Conservation (phyloP, 345 rosid genomes). For the Eucalyptus pumila region DNA sequence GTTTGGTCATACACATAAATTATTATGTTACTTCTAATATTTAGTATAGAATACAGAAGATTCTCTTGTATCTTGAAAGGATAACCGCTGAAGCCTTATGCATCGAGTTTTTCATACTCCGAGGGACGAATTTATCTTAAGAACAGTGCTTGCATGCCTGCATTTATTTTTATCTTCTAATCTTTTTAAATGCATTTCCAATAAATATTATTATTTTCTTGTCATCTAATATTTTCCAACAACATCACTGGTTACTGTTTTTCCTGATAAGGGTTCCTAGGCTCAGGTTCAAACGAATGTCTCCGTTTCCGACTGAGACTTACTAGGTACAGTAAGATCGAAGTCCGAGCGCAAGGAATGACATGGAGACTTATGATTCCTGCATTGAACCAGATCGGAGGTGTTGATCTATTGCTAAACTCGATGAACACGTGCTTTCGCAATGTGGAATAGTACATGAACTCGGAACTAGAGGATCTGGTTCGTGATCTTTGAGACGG, state of each 20-base stretch:
- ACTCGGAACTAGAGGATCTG: not conserved
- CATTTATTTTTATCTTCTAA: too few relatives aligned
- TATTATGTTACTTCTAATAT: too few relatives aligned
- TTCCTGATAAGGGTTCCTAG: not conserved
- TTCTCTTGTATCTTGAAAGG: too few relatives aligned
- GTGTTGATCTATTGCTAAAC: not conserved
- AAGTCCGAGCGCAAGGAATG: not conserved
- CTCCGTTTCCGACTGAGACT: not conserved
- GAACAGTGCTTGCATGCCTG: fast-evolving
- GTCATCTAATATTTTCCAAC: too few relatives aligned
- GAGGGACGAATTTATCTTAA: too few relatives aligned
- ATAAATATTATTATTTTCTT: too few relatives aligned
- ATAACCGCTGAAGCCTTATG: too few relatives aligned
- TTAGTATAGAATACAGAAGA: fast-evolving
- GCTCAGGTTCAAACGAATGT: not conserved
- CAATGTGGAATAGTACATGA: not conserved
- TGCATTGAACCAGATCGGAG: not conserved
- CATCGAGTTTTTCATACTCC: too few relatives aligned
- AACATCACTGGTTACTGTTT: not conserved
- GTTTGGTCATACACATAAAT: too few relatives aligned
- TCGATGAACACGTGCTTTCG: not conserved
- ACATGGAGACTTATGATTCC: not conserved
- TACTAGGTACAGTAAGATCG: not conserved
- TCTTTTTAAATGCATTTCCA: too few relatives aligned
- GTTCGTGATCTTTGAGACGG: not conserved